A percentile compares a stretch with the other conserved stretches of the same genome.
Conservation (phyloP, 1,139 yeast species). For the Maudiozyma humilis region DNA sequence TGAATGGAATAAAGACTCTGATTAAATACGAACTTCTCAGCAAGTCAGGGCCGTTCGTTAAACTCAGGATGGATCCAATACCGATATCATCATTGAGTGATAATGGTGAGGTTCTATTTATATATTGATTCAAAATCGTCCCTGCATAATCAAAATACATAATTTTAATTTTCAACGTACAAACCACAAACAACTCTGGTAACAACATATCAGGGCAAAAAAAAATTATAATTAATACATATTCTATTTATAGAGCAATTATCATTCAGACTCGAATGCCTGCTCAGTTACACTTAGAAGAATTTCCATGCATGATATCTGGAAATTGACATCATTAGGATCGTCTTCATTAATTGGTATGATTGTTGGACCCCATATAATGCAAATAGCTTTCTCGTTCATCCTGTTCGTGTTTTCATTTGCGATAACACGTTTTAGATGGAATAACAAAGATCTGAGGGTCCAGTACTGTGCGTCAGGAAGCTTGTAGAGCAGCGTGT, state of each 20-base stretch:
- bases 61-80: neutral
- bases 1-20: conserved; percentile 5
- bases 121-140: too few species aligned
- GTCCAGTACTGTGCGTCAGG: conserved; percentile 97
- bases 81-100: neutral
- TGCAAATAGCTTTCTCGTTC: conserved; percentile 71
- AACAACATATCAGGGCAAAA: neutral
- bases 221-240: neutral
- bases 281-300: conserved; percentile 77
- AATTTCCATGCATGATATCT: conserved; percentile 77
- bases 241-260: neutral
- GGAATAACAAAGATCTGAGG: conserved; percentile 73
- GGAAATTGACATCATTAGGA: conserved; percentile 72
- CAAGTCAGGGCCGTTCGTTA: neutral
- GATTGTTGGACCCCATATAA: conserved; percentile 91
- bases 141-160: too few species aligned
- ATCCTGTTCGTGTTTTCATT: conserved; percentile 63
- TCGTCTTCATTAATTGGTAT: conserved; percentile 53
- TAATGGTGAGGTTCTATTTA: too few species aligned
- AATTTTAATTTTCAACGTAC: too few species aligned
- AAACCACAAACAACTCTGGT: too few species aligned
- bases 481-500: conserved; percentile 75
- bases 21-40: conserved; percentile 1
- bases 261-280: conserved; percentile 68
- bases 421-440: conserved; percentile 64